These are phyloP conservation scores for Lentinula novae-zelandiae DNA, from an alignment of 1,284 basidiomycete species.

Conservation along the genomic window DNA sequence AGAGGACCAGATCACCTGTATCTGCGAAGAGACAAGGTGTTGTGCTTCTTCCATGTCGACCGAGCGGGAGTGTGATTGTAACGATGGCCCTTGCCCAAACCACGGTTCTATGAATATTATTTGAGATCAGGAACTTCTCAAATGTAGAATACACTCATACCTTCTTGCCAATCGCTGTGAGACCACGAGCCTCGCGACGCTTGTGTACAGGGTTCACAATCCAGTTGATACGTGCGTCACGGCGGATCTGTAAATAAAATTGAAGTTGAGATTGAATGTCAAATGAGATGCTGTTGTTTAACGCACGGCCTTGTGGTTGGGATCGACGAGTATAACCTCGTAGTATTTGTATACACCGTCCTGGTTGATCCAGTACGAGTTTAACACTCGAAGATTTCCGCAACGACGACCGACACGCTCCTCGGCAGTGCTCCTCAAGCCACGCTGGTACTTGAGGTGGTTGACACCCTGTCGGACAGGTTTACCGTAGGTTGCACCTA, in stretches of 20 bases:
- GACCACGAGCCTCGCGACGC: conserved; percentile 95
- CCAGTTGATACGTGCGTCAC: conserved; percentile 98
- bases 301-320: conserved; percentile 86
- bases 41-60: conserved; percentile 96
- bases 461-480: conserved; percentile 99
- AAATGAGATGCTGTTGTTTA: neutral
- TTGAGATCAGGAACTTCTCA: conserved; percentile 16
- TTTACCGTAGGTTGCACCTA: conserved; percentile 97
- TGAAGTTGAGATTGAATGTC: conserved; percentile 3
- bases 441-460: conserved; percentile 98
- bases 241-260: conserved; percentile 63
- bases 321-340: conserved; percentile 98
- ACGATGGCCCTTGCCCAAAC: conserved; percentile 92
- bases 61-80: conserved; percentile 93
- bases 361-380: conserved; percentile 99
- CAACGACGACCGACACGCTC: conserved; percentile 97
- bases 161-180: conserved; percentile 95
- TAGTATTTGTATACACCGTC: conserved; percentile 99
- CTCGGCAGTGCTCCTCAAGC: conserved; percentile 92
- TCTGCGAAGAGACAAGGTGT: conserved; percentile 95
- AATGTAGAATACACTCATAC: conserved; percentile 33
- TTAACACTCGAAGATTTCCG: conserved; percentile 92
- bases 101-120: conserved; percentile 64
- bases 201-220: conserved; percentile 99
- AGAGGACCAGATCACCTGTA: conserved; percentile 74